phyloP scores from a whole-genome alignment of 225 moss, liverwort and hornwort genomes.

The Rhytidiadelphus loreus region DNA sequence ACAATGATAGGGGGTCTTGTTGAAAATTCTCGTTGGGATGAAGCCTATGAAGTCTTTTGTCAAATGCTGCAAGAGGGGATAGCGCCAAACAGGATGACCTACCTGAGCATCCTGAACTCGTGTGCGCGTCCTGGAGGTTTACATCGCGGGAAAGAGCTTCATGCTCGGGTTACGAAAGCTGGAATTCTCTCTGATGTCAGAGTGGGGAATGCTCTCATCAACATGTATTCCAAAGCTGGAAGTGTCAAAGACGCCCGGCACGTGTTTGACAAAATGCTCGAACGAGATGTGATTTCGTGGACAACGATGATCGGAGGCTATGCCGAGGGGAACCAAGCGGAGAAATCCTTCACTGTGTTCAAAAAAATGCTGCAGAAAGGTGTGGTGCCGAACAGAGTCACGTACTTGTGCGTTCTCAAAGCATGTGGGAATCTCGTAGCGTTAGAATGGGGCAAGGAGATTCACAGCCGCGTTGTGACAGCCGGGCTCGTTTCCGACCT shows the following conservation, averaged over 20 bases:
- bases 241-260: constrained; percentile 29
- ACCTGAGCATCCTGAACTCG: constrained; percentile 14
- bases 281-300: constrained; percentile 30
- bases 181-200: constrained; percentile 10
- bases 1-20: constrained; percentile 26
- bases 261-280: constrained; percentile 31
- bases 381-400: constrained; percentile 19
- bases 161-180: constrained; percentile 8
- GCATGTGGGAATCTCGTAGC: constrained; percentile 18
- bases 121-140: constrained; percentile 26
- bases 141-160: constrained; percentile 11
- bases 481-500: constrained; percentile 5
- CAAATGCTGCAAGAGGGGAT: constrained; percentile 6
- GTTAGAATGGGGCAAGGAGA: constrained; percentile 20
- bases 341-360: constrained; percentile 2
- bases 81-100: constrained; percentile 5
- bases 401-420: constrained; percentile 23
- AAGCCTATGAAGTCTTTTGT: constrained; percentile 10
- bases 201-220: constrained; percentile 29
- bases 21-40: constrained; percentile 17
- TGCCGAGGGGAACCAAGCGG: constrained; percentile 6
- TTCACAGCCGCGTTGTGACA: constrained; percentile 5
- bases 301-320: constrained; percentile 30
- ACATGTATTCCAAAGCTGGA: constrained; percentile 34
- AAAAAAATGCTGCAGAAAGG: constrained; percentile 11